Conservation (phyloP, 768 basidiomycete species). For the Tricholoma matsutake region DNA sequence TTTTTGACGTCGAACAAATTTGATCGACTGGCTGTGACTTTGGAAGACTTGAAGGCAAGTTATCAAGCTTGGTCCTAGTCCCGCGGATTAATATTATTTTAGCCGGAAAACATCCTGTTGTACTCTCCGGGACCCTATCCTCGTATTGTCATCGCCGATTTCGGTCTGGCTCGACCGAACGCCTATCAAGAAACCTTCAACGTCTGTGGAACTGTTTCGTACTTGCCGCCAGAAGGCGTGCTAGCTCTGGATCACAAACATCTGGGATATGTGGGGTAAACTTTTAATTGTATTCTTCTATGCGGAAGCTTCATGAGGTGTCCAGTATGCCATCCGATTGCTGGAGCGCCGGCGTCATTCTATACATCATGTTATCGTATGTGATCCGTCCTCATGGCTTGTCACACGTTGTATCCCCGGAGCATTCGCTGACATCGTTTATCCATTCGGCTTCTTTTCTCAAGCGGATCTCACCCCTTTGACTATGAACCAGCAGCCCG, state of each 20-base stretch:
- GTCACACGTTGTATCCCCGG: not conserved
- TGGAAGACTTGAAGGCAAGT: constrained; percentile 21
- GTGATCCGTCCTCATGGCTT: constrained; percentile 24
- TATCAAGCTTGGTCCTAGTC: not conserved
- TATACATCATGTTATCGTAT: constrained; percentile 83
- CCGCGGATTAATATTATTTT: not conserved
- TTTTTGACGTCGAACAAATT: not conserved
- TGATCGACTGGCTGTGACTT: not conserved
- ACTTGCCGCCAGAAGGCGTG: constrained; percentile 83
- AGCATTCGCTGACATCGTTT: not conserved
- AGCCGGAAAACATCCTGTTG: constrained; percentile 86
- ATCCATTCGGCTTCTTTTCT: constrained; percentile 1
- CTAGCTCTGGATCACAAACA: constrained; percentile 74
- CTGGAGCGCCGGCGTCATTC: constrained; percentile 81
- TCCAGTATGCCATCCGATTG: constrained; percentile 84
- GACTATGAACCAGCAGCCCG: constrained; percentile 48
- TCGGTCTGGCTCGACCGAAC: constrained; percentile 77
- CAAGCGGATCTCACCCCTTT: constrained; percentile 75
- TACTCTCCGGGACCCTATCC: constrained; percentile 81
- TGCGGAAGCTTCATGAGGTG: constrained; percentile 1
- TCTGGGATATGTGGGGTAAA: constrained; percentile 59
- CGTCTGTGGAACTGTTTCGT: constrained; percentile 85
- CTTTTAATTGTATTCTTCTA: not conserved
- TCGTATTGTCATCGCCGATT: constrained; percentile 82
- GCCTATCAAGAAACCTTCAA: constrained; percentile 82